These are phyloP conservation scores for Xanthoconium stramineum DNA, from an alignment of 768 basidiomycete genomes.

Conservation along the genomic window DNA sequence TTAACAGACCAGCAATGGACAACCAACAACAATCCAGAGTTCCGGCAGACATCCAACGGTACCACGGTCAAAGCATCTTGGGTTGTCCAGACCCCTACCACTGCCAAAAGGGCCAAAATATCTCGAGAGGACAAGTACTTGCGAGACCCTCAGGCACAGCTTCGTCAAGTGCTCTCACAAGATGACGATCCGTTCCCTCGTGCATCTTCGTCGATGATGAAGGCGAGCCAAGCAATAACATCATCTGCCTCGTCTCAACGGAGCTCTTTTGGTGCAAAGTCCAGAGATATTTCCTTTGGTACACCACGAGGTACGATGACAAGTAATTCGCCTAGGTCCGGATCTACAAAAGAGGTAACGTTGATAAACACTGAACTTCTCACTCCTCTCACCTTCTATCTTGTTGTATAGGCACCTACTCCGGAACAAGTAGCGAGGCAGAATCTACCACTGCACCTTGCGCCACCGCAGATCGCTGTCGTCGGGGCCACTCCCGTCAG, in stretches of 20 bases:
- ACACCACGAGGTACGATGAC: slow-evolving; percentile 22
- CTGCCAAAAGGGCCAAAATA: slow-evolving; percentile 16
- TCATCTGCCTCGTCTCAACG: slow-evolving; percentile 25
- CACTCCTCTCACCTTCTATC: slow-evolving; percentile 8
- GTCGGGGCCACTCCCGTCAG: slow-evolving; percentile 29
- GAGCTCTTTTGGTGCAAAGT: slow-evolving; percentile 17
- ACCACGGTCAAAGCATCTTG: slow-evolving; percentile 30
- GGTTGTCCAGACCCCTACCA: slow-evolving; percentile 31
- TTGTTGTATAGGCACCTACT: slow-evolving; percentile 15
- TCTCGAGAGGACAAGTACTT: slow-evolving; percentile 31
- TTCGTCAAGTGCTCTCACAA: slow-evolving; percentile 33
- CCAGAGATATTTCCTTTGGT: slow-evolving; percentile 16
- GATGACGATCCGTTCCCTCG: slow-evolving; percentile 25
- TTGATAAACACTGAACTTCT: background rate
- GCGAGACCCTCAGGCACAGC: slow-evolving; percentile 23
- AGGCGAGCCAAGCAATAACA: slow-evolving; percentile 20
- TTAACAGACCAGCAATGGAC: slow-evolving; percentile 11
- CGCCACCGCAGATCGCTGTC: slow-evolving; percentile 30
- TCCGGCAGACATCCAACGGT: slow-evolving; percentile 14
- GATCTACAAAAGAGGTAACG: slow-evolving; percentile 26
- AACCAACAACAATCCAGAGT: slow-evolving; percentile 7
- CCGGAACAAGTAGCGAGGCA: slow-evolving; percentile 16
- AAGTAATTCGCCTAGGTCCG: slow-evolving; percentile 23
- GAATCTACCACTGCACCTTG: slow-evolving; percentile 9
- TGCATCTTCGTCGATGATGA: slow-evolving; percentile 27